phyloP scores from a whole-genome alignment of 2,329 filamentous ascomycete genomes.

The Helotiales sp. region DNA sequence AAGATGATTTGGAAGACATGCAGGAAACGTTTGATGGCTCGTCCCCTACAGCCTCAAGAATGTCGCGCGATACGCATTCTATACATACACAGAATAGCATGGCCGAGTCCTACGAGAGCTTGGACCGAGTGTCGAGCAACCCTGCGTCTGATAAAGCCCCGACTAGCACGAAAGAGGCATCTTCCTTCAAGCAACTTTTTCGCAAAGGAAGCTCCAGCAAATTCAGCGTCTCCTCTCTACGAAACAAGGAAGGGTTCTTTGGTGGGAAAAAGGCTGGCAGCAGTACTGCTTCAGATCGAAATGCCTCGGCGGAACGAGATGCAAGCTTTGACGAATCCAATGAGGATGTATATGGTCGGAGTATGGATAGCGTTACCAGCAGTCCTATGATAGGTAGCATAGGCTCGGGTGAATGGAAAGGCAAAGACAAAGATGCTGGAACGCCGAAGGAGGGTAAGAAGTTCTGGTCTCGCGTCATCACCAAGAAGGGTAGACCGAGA shows the following conservation, averaged over 20 bases:
- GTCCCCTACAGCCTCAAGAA: constrained; percentile 52
- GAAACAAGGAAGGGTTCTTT: constrained; percentile 54
- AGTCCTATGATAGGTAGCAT: constrained; percentile 56
- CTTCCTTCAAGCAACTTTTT: constrained; percentile 56
- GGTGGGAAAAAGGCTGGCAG: constrained; percentile 57
- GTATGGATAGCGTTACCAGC: constrained; percentile 56
- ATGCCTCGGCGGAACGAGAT: constrained; percentile 54
- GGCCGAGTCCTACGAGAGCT: constrained; percentile 46
- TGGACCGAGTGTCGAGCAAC: constrained; percentile 58
- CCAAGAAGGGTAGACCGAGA: constrained; percentile 32
- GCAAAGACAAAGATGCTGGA: constrained; percentile 39
- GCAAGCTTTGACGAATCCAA: constrained; percentile 56
- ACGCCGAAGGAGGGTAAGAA: constrained; percentile 32
- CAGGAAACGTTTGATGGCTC: constrained; percentile 5
- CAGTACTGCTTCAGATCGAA: constrained; percentile 54
- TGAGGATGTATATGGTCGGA: constrained; percentile 51
- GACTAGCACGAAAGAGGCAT: constrained; percentile 46
- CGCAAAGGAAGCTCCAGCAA: constrained; percentile 67
- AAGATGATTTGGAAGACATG: constrained; percentile 35
- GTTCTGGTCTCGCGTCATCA: constrained; percentile 32
- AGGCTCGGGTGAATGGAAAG: constrained; percentile 43
- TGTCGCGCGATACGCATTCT: constrained; percentile 57
- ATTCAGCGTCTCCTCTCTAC: constrained; percentile 60
- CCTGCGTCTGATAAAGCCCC: constrained; percentile 53
- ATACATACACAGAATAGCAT: constrained; percentile 59